Conservation (phyloP, 2,329 filamentous ascomycete genomes). For the Didymella arachidicola region DNA sequence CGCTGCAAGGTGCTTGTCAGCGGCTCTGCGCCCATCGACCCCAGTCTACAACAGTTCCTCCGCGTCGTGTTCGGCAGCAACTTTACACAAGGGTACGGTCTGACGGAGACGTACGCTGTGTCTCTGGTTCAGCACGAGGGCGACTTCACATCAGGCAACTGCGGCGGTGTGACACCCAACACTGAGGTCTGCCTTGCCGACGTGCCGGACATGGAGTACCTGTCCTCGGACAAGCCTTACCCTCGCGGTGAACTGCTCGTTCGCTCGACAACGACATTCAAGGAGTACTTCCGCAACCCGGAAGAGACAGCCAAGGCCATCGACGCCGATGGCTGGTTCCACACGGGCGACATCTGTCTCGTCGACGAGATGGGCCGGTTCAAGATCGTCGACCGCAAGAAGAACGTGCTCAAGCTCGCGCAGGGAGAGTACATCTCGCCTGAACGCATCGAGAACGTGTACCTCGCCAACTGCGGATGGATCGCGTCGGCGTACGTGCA, state of each 20-base stretch:
- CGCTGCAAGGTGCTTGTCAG: slow-evolving; percentile 77
- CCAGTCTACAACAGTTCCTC: slow-evolving; percentile 85
- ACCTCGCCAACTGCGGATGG: slow-evolving; percentile 80
- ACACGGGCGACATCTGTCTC: slow-evolving; percentile 88
- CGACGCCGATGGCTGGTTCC: slow-evolving; percentile 94
- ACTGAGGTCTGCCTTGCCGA: slow-evolving; percentile 82
- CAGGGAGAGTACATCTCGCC: slow-evolving; percentile 99
- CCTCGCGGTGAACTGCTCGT: slow-evolving; percentile 90
- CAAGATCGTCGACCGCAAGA: slow-evolving; percentile 93
- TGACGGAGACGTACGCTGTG: slow-evolving; percentile 91
- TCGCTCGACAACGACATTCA: slow-evolving; percentile 80
- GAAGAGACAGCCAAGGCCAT: slow-evolving; percentile 86
- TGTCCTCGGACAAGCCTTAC: slow-evolving; percentile 83
- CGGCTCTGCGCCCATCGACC: slow-evolving; percentile 90
- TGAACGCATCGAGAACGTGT: slow-evolving; percentile 95
- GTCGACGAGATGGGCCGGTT: slow-evolving; percentile 87
- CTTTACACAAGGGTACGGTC: slow-evolving; percentile 87
- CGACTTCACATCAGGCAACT: slow-evolving; percentile 82
- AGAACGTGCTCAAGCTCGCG: slow-evolving; percentile 98
- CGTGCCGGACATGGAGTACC: slow-evolving; percentile 94
- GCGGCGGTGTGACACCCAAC: slow-evolving; percentile 73
- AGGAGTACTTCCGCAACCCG: slow-evolving; percentile 87
- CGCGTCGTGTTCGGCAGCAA: slow-evolving; percentile 80
- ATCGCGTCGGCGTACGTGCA: slow-evolving; percentile 87
- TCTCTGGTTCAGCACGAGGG: slow-evolving; percentile 71